Evolutionary conservation across 805 yeast species (phyloP), one percentile per base, ranked within the genome.

Genomic region (Blastobotrys mokoenaii): DNA sequence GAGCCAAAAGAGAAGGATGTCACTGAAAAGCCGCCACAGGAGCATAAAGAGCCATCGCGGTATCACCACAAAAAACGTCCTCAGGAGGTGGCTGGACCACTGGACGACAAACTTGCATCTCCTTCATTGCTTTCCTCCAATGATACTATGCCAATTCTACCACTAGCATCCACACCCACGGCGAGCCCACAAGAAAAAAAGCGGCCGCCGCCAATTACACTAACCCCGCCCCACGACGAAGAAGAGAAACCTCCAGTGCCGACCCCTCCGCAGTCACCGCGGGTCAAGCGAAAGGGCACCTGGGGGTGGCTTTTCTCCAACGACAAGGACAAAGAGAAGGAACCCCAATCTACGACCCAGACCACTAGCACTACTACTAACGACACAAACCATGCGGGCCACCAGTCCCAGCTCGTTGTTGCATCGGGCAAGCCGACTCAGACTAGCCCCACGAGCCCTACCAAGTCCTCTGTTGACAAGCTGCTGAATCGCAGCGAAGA

Each of bases 261-360:
- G n/a, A 16, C 40, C 9, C 40, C 30, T 16, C 40, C 30, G 40
- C 29, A 16, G 40, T 20, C 30, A 6, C 27, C 40, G 6, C 27
- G 27, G 8, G 27, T 22, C 7, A 22, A 15, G 29, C 30, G 12
- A 37, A 48, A 44, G 38, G 41, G 32, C 16, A 44, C 47, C 18
- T 48, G 51, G 51, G 43, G 47, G 9, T 48, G 51, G 51, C 49
- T 46, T 9, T 48, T 48, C 37, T 37, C 31, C 15, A 29, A 41
- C 11, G 45, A 46, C 27, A 30, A 32, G 16, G 43, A 20, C 15
- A 37, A 34, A 17, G 31, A 40, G 41, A 14, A 17, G 37, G 29
- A 35, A 12, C 11, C 11, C 15, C 27, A 22, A 22, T 14, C 25
- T n/a, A 22, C n/a, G 4, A 33, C 30, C 27, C 8, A 6, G 5